These are phyloP conservation scores for Aspergillus nanangensis DNA, from an alignment of 495 filamentous ascomycete species.

Conservation along the genomic window DNA sequence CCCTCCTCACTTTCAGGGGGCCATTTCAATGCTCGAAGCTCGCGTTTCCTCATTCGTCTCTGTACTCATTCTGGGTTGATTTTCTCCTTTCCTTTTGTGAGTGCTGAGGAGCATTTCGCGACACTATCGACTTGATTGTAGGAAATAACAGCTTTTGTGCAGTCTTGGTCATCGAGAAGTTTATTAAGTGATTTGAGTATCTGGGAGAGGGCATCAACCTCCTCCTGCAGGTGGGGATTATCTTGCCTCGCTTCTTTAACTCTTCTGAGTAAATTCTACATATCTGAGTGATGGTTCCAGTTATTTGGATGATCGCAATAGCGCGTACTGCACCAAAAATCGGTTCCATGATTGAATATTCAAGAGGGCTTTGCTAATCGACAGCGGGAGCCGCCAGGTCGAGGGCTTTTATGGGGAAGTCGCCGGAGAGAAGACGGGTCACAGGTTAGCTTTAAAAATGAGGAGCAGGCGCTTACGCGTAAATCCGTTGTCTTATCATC, in stretches of 20 bases:
- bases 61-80: constrained; percentile 23
- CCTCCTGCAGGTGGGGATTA: constrained; percentile 22
- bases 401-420: no score
- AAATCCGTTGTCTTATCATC: no score
- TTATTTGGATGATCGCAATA: constrained; percentile 34
- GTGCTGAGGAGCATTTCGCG: constrained; percentile 20
- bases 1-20: no score
- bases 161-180: constrained; percentile 12
- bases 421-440: no score
- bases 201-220: constrained; percentile 19
- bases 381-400: no score
- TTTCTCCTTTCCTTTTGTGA: constrained; percentile 25
- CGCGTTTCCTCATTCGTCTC: no score
- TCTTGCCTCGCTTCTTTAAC: constrained; percentile 32
- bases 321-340: no score
- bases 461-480: no score
- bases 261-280: constrained; percentile 25
- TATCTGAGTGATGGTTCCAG: constrained; percentile 20
- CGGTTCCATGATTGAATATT: no score
- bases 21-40: no score
- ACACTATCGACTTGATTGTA: constrained; percentile 10
- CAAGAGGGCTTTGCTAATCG: no score
- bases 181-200: constrained; percentile 17
- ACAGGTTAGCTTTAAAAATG: no score
- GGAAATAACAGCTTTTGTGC: constrained; percentile 6